Conservation (phyloP, 306 rosid genomes). For the Morella rubra region DNA sequence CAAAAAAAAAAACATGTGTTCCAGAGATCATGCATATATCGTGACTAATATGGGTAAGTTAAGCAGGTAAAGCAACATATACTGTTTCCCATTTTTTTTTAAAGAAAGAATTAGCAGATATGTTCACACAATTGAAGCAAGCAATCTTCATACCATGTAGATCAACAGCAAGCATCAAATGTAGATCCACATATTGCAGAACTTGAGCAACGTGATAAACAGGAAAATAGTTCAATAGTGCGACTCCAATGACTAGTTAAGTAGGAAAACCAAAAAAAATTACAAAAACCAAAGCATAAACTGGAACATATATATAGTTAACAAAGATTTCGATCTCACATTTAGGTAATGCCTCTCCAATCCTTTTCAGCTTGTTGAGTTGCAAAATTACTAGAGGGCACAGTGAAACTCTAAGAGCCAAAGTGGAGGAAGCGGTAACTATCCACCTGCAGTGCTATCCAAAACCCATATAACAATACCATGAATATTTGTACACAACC, state of each 20-base stretch:
- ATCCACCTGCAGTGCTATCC: constrained; percentile 65
- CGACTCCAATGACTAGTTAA: neutral
- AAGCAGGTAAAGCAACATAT: neutral
- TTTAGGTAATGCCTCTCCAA: constrained; percentile 51
- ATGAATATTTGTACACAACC: too few species aligned
- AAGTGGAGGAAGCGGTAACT: constrained; percentile 63
- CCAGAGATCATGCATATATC: too few species aligned
- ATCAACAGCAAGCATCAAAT: too few species aligned
- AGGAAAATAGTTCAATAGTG: neutral
- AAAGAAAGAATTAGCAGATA: too few species aligned
- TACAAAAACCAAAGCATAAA: neutral
- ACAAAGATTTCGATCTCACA: constrained; percentile 53
- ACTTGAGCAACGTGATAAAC: neutral
- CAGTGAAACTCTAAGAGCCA: constrained; percentile 62
- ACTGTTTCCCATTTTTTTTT: neutral
- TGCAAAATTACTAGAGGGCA: constrained; percentile 54
- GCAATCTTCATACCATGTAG: too few species aligned
- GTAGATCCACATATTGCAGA: too few species aligned
- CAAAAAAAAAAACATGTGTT: neutral
- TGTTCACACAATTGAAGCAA: too few species aligned
- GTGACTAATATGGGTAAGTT: neutral
- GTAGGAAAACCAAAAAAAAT: neutral
- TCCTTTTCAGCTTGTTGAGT: constrained; percentile 61
- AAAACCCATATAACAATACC: neutral
- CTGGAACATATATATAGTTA: constrained; percentile 4